These are phyloP conservation scores for Oenanthe javanica DNA, from an alignment of 140 eudicot species.

Conservation along the genomic window DNA sequence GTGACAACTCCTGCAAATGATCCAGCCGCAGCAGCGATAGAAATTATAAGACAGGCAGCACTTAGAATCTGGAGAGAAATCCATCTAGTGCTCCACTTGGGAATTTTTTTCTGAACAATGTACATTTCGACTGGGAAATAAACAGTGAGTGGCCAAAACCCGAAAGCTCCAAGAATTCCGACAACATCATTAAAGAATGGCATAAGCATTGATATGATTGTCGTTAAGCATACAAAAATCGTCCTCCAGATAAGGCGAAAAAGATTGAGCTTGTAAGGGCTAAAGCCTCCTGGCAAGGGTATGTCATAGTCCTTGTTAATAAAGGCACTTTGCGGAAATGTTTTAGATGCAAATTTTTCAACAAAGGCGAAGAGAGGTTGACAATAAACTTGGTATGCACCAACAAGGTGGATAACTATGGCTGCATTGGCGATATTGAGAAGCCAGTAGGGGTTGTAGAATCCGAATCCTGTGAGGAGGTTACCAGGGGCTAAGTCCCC, in stretches of 20 bases:
- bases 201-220: constrained; percentile 72
- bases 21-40: constrained; percentile 78
- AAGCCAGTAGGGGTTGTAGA: constrained; percentile 93
- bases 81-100: constrained; percentile 88
- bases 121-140: constrained; percentile 95
- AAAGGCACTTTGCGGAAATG: constrained; percentile 62
- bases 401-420: constrained; percentile 81
- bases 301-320: constrained; percentile 43
- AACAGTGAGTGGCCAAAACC: constrained; percentile 93
- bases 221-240: constrained; percentile 61
- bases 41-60: constrained; percentile 57
- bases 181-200: constrained; percentile 94
- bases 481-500: constrained; percentile 92
- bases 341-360: constrained; percentile 37
- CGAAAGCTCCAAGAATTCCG: constrained; percentile 87
- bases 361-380: constrained; percentile 91
- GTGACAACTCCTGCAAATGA: constrained; percentile 75
- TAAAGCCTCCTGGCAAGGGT: constrained; percentile 61
- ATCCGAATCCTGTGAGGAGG: constrained; percentile 91
- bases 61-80: constrained; percentile 64
- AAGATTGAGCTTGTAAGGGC: constrained; percentile 53
- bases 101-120: constrained; percentile 75
- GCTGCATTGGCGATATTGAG: constrained; percentile 90
- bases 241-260: constrained; percentile 80
- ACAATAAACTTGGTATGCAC: constrained; percentile 95